Conservation (phyloP, 495 filamentous ascomycete species). For the Aspergillus diversus region DNA sequence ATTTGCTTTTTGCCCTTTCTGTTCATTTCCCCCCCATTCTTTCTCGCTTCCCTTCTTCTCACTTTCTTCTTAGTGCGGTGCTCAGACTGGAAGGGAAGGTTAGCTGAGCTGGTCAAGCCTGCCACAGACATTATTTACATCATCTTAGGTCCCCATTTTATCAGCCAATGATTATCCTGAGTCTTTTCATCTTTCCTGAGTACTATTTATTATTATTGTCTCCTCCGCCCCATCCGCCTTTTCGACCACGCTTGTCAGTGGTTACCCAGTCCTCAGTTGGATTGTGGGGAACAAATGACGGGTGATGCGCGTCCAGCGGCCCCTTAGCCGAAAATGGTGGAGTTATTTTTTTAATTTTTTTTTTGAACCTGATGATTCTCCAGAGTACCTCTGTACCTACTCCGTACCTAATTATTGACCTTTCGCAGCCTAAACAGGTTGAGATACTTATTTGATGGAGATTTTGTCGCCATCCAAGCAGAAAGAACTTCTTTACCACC, state of each 20-base stretch:
- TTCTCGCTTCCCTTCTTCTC: not conserved
- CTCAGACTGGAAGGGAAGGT: not conserved
- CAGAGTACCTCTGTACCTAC: no score
- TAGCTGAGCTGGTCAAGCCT: not conserved
- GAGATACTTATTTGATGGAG: no score
- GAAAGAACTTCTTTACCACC: no score
- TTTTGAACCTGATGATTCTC: not conserved
- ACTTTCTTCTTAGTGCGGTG: not conserved
- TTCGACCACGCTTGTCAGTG: not conserved
- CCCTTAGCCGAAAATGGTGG: constrained; percentile 21
- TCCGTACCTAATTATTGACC: no score
- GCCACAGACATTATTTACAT: not conserved
- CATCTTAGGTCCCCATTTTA: not conserved
- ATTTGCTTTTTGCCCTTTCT: no score
- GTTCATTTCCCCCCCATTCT: no score
- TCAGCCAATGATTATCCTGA: no score
- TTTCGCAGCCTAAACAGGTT: no score
- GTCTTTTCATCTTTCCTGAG: not conserved
- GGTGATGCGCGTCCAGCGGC: constrained; percentile 26
- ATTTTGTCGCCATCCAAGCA: no score
- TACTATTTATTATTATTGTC: constrained; percentile 14
- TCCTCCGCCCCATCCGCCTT: constrained; percentile 20
- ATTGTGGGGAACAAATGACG: constrained; percentile 22
- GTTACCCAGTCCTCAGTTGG: constrained; percentile 11
- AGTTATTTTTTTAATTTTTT: not conserved